Percentiles rank a stretch among this genome's conserved stretches.
These are phyloP conservation scores for Cucurbitaria berberidis DNA, from an alignment of 2,329 filamentous ascomycete species.

Conservation along the genomic window DNA sequence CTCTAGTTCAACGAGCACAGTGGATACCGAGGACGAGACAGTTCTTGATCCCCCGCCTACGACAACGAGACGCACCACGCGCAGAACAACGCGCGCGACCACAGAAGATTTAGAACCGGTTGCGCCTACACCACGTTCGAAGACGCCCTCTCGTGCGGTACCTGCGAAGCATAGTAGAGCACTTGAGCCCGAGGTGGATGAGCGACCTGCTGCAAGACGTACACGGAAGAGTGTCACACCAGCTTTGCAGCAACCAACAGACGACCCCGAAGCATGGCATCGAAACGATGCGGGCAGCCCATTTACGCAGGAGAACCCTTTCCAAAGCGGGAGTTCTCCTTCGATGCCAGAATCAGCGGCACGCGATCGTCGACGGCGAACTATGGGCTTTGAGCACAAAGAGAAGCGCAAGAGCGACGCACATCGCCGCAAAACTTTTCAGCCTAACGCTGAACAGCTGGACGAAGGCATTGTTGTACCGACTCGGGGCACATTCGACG, in stretches of 20 bases:
- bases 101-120: slow-evolving; percentile 41
- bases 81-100: slow-evolving; percentile 51
- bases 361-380: slow-evolving; percentile 60
- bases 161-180: slow-evolving; percentile 54
- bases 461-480: slow-evolving; percentile 62
- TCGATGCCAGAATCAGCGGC: slow-evolving; percentile 46
- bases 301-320: slow-evolving; percentile 90
- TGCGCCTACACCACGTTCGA: slow-evolving; percentile 29
- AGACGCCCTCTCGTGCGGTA: slow-evolving; percentile 46
- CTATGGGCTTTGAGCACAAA: slow-evolving; percentile 50
- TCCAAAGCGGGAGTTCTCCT: slow-evolving; percentile 83
- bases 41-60: slow-evolving; percentile 53
- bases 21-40: slow-evolving; percentile 60
- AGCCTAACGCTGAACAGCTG: slow-evolving; percentile 51
- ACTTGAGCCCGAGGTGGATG: slow-evolving; percentile 44
- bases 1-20: slow-evolving; percentile 69
- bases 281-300: slow-evolving; percentile 63
- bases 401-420: slow-evolving; percentile 54
- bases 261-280: slow-evolving; percentile 58
- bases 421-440: slow-evolving; percentile 52
- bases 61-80: slow-evolving; percentile 33
- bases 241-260: slow-evolving; percentile 53
- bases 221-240: slow-evolving; percentile 49
- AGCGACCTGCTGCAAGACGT: slow-evolving; percentile 43
- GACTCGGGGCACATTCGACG: slow-evolving; percentile 64